A percentile compares a stretch with the other conserved stretches of the same genome.
phyloP scores from a whole-genome alignment of 169 alveolate genomes.

The Amoebophrya sp. region DNA sequence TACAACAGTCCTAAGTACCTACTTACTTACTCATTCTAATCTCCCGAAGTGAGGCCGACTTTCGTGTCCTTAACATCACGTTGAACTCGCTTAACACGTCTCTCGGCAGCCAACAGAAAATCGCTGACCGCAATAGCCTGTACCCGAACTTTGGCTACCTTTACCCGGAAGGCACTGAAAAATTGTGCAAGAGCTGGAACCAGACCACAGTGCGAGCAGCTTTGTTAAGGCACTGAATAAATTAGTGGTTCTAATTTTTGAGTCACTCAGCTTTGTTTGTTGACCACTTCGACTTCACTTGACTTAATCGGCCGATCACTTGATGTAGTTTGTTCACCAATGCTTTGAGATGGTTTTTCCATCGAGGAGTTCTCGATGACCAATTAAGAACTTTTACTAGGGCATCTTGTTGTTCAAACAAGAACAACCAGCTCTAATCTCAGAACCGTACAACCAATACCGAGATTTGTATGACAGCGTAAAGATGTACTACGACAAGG shows the following conservation, averaged over 20 bases:
- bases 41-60: constrained; percentile 54
- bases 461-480: constrained; percentile 10
- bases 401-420: too few species aligned
- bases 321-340: background rate
- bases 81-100: constrained; percentile 51
- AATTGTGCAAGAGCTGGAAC: constrained; percentile 76
- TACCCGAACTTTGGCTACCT: constrained; percentile 79
- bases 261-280: background rate
- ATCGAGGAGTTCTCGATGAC: background rate
- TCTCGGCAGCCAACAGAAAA: constrained; percentile 48
- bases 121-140: constrained; percentile 71
- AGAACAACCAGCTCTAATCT: too few species aligned
- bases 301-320: background rate
- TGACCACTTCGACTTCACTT: background rate
- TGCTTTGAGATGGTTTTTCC: background rate
- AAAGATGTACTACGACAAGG: constrained; percentile 22
- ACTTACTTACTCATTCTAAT: too few species aligned
- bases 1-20: too few species aligned
- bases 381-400: too few species aligned
- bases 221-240: constrained; percentile 55
- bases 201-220: constrained; percentile 80
- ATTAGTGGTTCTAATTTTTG: background rate
- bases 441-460: background rate
- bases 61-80: constrained; percentile 53
- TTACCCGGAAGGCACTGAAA: constrained; percentile 80